phyloP scores from a whole-genome alignment of 148 eudicot genomes.

The Rhododendron ovatum region DNA sequence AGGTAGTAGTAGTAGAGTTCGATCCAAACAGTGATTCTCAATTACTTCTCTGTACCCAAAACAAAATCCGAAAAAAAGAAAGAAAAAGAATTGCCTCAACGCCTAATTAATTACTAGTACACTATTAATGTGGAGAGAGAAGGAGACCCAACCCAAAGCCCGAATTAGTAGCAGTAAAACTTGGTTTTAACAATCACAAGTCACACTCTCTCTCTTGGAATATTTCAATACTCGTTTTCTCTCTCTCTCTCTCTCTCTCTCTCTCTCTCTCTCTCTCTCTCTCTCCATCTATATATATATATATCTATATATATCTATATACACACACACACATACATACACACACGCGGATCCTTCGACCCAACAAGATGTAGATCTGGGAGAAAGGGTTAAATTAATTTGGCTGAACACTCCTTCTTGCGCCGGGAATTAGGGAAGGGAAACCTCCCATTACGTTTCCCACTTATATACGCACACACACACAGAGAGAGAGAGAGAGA shows the following conservation, averaged over 20 bases:
- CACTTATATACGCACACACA: not conserved
- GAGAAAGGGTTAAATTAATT: not conserved
- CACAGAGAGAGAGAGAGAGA: not conserved
- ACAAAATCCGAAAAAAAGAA: not conserved
- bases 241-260: not conserved
- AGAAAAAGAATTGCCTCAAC: not conserved
- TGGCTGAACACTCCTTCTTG: not conserved
- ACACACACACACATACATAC: no score
- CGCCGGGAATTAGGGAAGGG: slow-evolving; percentile 11
- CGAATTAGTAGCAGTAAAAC: slow-evolving; percentile 7
- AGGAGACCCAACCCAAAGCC: not conserved
- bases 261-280: not conserved
- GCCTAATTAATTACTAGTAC: not conserved
- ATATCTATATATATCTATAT: no score
- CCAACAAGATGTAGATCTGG: not conserved
- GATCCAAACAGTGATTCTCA: not conserved
- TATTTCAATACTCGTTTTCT: slow-evolving; percentile 4
- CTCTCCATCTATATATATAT: no score
- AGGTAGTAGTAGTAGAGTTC: not conserved
- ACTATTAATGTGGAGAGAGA: not conserved
- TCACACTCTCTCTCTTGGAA: slow-evolving; percentile 2
- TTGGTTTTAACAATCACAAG: not conserved
- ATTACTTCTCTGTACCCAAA: not conserved
- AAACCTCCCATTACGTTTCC: not conserved
- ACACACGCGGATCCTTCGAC: not conserved